Conservation (phyloP, 192 early-diverging fungal genomes). For the Backusella psychrophila region DNA sequence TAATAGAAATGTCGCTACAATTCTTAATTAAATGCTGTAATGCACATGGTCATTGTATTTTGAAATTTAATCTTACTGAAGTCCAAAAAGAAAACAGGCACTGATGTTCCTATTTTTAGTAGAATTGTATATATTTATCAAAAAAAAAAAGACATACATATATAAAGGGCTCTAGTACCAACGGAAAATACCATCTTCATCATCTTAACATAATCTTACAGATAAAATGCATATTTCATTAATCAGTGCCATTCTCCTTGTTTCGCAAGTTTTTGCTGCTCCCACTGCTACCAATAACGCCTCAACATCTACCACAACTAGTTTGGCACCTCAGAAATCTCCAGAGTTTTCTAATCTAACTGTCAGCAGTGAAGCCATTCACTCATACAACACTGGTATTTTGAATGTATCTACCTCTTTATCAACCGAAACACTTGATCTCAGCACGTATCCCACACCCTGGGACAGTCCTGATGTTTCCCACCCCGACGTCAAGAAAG, state of each 20-base stretch:
- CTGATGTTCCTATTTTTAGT: no score
- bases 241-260: constrained; percentile 1
- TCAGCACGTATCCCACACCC: constrained; percentile 17
- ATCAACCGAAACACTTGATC: constrained; percentile 1
- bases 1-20: no score
- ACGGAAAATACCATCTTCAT: no score
- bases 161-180: no score
- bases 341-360: constrained; percentile 4
- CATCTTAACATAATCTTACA: no score
- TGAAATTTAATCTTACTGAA: no score
- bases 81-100: no score
- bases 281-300: background rate
- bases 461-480: constrained; percentile 27
- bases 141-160: no score
- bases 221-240: constrained; percentile 9
- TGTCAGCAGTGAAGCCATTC: constrained; percentile 14
- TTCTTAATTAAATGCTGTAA: no score
- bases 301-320: background rate
- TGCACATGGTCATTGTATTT: no score
- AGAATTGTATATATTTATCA: no score
- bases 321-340: constrained; percentile 17
- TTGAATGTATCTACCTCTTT: constrained; percentile 9
- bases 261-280: background rate
- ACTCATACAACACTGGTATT: constrained; percentile 11
- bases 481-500: constrained; percentile 17